Evolutionary conservation across 1,284 basidiomycete genomes (phyloP), one percentile per base, ranked within the genome.

Genomic region (Moesziomyces sp.): DNA sequence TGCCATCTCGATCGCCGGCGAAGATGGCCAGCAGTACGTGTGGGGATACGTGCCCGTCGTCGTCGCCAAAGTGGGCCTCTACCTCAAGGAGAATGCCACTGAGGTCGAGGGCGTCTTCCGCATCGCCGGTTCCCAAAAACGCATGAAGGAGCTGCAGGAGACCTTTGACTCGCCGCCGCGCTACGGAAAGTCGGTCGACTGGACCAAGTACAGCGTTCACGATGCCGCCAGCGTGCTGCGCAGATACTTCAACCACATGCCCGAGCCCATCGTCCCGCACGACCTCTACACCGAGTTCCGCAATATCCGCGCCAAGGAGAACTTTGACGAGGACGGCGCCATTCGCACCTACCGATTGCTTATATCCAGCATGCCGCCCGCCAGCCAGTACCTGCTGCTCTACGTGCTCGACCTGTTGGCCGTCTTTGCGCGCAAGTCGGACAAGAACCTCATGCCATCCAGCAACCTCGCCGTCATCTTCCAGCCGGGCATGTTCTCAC

Each of bases 191-290:
- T 89, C 91, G 61, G 87, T 99, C 35, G 92, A 96, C 78, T 98
- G 95, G 94, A 90, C 92, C 77, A 88, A 88, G 21, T 98, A 91
- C 85, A 97, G 92, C 35, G 89, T 94, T 3, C 96, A 99, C 85
- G 96, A 99, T 84, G 94, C 97, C 51, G 96, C 96, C 19, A 96
- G 93, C 78, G 93, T 99, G 54, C 93, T 99, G 82, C 89, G 96
- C 62, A 88, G 96, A 86, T 99, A 94, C 85, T 89, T 99, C 64
- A 98, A 95, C 7, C 92, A 92, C 82, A 93, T 98, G 92, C 94
- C 96, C 35, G 93, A 95, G 85, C 92, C 93, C 47, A 92, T 95
- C 74, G 93, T 96, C 85, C 93, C 93, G 21, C 88, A 91, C 75
- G 89, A 91, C 79, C 90, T 94, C 86, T 98, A 97, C 84, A 90